phyloP scores from a whole-genome alignment of 495 filamentous ascomycete species.

The Hyaloscypha bicolor region DNA sequence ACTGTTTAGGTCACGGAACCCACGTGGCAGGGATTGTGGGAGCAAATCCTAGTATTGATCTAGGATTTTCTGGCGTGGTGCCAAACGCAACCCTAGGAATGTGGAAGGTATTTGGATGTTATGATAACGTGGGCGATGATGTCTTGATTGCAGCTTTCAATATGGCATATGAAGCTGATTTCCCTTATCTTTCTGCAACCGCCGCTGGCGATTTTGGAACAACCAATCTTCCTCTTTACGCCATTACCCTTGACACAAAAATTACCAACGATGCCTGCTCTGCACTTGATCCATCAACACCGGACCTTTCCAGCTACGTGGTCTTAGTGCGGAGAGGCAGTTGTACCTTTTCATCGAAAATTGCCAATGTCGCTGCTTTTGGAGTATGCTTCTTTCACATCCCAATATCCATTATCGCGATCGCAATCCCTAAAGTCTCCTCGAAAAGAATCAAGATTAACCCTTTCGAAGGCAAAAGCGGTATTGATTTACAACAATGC shows the following conservation, averaged over 20 bases:
- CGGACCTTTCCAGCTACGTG: too few species aligned
- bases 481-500: too few species aligned
- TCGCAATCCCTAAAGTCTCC: too few species aligned
- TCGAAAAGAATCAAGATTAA: too few species aligned
- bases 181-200: neutral
- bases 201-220: neutral
- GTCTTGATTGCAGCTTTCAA: neutral
- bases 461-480: too few species aligned
- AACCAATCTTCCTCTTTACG: neutral
- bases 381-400: too few species aligned
- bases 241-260: neutral
- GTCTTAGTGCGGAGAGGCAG: too few species aligned
- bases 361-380: too few species aligned
- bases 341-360: too few species aligned
- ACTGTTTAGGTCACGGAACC: slow-evolving; percentile 49
- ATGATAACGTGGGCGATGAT: neutral
- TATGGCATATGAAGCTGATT: neutral
- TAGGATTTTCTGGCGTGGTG: neutral
- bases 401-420: too few species aligned
- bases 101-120: neutral
- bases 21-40: slow-evolving; percentile 51
- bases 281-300: too few species aligned
- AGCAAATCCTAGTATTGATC: slow-evolving; percentile 19
- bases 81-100: neutral
- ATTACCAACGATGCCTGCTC: too few species aligned